Percentiles rank a stretch among this genome's conserved stretches.
Conservation (phyloP, 2,329 filamentous ascomycete genomes). For the Apiospora koreana region DNA sequence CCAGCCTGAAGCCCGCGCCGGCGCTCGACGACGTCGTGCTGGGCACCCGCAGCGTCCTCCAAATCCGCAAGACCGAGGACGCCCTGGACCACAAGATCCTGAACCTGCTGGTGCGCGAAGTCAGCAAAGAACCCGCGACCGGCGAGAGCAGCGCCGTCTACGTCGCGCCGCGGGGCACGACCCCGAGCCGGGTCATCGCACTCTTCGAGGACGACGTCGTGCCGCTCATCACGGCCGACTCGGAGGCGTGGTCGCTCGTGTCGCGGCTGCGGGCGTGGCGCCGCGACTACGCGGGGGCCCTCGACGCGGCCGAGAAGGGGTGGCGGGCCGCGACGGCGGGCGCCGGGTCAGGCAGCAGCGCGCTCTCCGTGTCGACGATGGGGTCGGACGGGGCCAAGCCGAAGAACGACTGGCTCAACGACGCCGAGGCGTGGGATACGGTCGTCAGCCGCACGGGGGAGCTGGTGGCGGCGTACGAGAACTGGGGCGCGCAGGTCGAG, state of each 20-base stretch:
- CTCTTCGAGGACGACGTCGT: slow-evolving; percentile 75
- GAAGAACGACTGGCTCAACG: slow-evolving; percentile 52
- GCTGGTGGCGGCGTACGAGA: slow-evolving; percentile 81
- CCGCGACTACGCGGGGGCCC: slow-evolving; percentile 66
- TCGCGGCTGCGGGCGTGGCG: slow-evolving; percentile 74
- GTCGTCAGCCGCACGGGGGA: slow-evolving; percentile 80
- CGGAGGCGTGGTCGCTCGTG: slow-evolving; percentile 76
- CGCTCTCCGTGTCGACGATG: slow-evolving; percentile 45
- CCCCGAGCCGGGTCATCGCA: slow-evolving; percentile 64
- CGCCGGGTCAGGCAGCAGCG: slow-evolving; percentile 42
- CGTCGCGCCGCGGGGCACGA: slow-evolving; percentile 56
- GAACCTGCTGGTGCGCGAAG: slow-evolving; percentile 69
- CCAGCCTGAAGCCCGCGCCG: slow-evolving; percentile 69
- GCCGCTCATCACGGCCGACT: slow-evolving; percentile 80
- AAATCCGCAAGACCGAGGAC: slow-evolving; percentile 75
- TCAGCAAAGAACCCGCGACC: slow-evolving; percentile 42
- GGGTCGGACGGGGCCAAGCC: slow-evolving; percentile 26
- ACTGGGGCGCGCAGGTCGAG: slow-evolving; percentile 66
- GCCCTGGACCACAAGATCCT: slow-evolving; percentile 77
- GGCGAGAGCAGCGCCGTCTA: slow-evolving; percentile 30
- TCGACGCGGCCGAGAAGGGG: slow-evolving; percentile 85
- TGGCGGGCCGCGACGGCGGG: slow-evolving; percentile 73
- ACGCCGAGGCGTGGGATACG: slow-evolving; percentile 65
- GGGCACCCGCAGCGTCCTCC: slow-evolving; percentile 73
- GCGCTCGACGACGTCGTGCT: slow-evolving; percentile 74